Base-by-base conservation (phyloP, 257 asterid species). In the Nicotiana tomentosiformis region DNA sequence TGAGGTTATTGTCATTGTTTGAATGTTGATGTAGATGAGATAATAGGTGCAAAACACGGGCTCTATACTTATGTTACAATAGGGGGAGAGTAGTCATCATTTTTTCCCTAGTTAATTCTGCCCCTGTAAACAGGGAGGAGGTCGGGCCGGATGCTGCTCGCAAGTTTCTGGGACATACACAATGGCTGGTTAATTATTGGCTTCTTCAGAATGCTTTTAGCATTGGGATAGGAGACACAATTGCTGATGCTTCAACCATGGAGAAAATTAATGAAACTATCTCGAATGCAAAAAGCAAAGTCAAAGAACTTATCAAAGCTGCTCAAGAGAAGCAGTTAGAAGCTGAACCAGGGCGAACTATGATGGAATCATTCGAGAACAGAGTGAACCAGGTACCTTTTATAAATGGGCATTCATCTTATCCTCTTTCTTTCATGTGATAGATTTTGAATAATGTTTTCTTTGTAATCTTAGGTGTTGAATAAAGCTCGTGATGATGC, bases 131-230 rank as follows among this genome's bases (percentile, higher is more conserved):
- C 93, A 96, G 99, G 99, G 99, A 96, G 84, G 99, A 96, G 86
- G 99, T 96, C 14, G 99, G 99, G 57, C 99, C 99, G 11, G 98
- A 96, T 90, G 97, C 99, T 9, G 99, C 99, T 87, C 97, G 99
- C 66, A 96, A 96, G 57, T 96, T 96, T 89, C 88, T 96, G 89
- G 99, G 99, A 58, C 98, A 96, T 83, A 96, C 99, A 32, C 99
- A 96, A 82, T 96, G 99, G 99, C 97, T 96, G 29, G 99, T 96
- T 82, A 96, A 96, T 82, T 96, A 96, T 88, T 96, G 99, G 99
- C 98, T 96, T 84, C 86, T 96, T 86, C 99, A 96, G 88, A 87
- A 96, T 78, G 98, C 90, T 23, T 96, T 96, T 88, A 96, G 98
- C 88, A 96, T 96, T 51, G 99, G 99, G 82, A 96, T 96, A 87